Base-by-base conservation (phyloP, 2,329 filamentous ascomycete species). In the Alternaria consortialis region DNA sequence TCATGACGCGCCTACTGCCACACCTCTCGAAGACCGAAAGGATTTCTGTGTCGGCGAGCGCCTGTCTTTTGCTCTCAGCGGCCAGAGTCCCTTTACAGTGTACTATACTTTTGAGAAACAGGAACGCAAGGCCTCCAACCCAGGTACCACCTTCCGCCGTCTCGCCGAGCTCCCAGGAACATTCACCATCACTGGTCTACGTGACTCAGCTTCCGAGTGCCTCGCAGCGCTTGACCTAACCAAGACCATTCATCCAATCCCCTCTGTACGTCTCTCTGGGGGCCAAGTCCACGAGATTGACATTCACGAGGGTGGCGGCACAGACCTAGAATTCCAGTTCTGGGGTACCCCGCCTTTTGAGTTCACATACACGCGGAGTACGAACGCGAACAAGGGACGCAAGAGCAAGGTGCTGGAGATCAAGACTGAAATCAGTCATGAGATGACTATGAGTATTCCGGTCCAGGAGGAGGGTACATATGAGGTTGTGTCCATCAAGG, bases 21-120 rank as follows among this genome's bases (percentile, higher is more conserved):
- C 94, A 60, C 89, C 94, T 3, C 85, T 97, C 36, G 94, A 98
- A 74, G 89, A 91, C 25, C 89, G 91, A 62, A 85, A 85, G 15
- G 92, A 99, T 80, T 97, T 94, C 80, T 99, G 95, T 79, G 94
- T 99, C 11, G 95, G 96, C 66, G 95, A 99, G 78, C 90, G 94
- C 55, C 90, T 99, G 66, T 91, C 92, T 4, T 99, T 97, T 80
- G 93, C 92, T 0, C 87, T 99, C 6, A 92, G 93, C 1, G 96
- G 95, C 44, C 91, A 92, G 56, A 90, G 93, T 17, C 96, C 96
- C 0, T 99, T 99, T 78, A 92, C 94, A 44, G 90, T 99, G 44
- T 90, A 90, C 78, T 99, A 99, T 81, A 91, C 88, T 11, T 99
- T 99, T 80, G 89, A 94, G 69, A 90, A 90, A 56, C 86, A 87